Conservation (phyloP, 2,329 filamentous ascomycete species). For the Alternaria triticimaculans region DNA sequence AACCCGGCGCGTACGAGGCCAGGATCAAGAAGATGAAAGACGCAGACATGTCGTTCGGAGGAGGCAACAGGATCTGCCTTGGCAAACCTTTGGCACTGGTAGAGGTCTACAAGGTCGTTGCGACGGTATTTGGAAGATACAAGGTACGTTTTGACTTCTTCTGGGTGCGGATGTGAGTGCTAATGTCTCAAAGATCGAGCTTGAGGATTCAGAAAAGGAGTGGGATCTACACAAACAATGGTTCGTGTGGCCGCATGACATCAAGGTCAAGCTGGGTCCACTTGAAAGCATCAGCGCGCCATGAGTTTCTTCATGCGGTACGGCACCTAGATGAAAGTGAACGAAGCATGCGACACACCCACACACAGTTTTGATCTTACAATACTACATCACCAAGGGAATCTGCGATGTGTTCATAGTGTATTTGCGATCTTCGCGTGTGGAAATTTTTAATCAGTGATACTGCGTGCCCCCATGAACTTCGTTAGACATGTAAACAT, state of each 20-base stretch:
- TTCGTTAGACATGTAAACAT: neutral
- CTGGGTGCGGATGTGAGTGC: neutral
- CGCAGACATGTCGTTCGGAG: conserved; percentile 40
- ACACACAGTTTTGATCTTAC: neutral
- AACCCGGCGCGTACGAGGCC: conserved; percentile 18
- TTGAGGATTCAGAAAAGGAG: conserved; percentile 46
- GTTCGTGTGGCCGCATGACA: conserved; percentile 50
- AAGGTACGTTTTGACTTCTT: conserved; percentile 49
- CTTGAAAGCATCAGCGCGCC: conserved; percentile 7
- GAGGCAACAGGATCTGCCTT: conserved; percentile 39
- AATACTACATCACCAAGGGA: neutral
- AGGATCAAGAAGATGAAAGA: conserved; percentile 44
- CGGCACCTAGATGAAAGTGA: neutral
- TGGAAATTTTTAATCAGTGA: neutral
- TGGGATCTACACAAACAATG: conserved; percentile 52
- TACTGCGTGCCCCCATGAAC: neutral
- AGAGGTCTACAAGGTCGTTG: conserved; percentile 57
- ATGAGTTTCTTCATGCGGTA: neutral
- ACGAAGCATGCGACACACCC: neutral
- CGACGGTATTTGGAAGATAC: conserved; percentile 50
- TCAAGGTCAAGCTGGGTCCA: conserved; percentile 34
- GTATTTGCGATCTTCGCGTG: neutral
- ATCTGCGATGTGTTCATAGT: neutral
- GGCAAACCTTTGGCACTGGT: conserved; percentile 37
- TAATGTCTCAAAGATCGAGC: conserved; percentile 38